Evolutionary conservation across 1,139 yeast species (phyloP), one percentile per base, ranked within the genome.

Genomic region (Geotrichum bryndzae): DNA sequence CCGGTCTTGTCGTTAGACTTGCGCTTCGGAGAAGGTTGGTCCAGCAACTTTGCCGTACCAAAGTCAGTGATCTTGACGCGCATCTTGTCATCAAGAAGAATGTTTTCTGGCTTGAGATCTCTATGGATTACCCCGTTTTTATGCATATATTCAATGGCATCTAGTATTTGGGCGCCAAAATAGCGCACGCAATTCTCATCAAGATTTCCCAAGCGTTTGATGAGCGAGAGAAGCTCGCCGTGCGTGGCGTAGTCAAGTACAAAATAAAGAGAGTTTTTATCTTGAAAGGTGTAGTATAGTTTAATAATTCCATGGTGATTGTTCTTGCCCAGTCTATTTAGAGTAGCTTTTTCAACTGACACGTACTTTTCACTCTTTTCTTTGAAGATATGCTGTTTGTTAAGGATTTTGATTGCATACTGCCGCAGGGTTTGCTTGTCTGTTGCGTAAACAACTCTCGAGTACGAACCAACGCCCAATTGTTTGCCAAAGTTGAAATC

Each of bases 301-400:
- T 94, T 86, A 31, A 94, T 91, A 54, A 94, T 84, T 1, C 99
- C 99, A 54, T 90, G 90, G 68, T 87, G 92, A 61, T 87, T 85
- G 41, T 35, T 15, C 27, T 27, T 23, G 38, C 92, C 94, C 63
- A 94, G 79, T 54, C 95, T 76, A 73, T 92, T 91, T 68, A 94
- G 79, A 1, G 98, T 94, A 69, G 90, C 90, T 74, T 94, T 94
- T 74, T 94, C 99, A 64, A 95, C 92, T 71, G 91, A 91, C 64
- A 94, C 99, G 71, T 94, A 94, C 74, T 95, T 92, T 68, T 91
- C 94, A 73, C 94, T 94, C 72, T 89, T 89, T 75, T 94, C 99
- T 73, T 89, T 87, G 68, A 94, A 92, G 63, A 94, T 94, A 75
- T 94, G 98, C 53, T 91, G 82, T 75, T 94, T 94, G 67, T 95